These are phyloP conservation scores for Thelonectria discophora DNA, from an alignment of 2,329 filamentous ascomycete species.

Conservation along the genomic window DNA sequence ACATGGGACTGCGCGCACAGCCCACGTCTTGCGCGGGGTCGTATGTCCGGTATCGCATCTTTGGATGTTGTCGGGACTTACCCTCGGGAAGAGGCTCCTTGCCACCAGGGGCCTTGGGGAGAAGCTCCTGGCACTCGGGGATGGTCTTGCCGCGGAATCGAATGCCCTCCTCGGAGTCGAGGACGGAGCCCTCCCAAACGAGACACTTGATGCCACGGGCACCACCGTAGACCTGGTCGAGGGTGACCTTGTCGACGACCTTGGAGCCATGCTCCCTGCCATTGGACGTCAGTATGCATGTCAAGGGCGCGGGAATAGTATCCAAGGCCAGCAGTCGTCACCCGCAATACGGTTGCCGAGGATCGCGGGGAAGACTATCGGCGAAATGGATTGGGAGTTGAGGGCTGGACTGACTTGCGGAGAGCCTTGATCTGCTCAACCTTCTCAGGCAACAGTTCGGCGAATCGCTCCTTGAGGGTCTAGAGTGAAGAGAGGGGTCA, in stretches of 20 bases:
- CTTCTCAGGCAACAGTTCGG: conserved; percentile 93
- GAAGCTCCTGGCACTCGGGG: conserved; percentile 96
- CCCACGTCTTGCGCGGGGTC: conserved; percentile 16
- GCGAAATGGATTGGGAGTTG: conserved; percentile 16
- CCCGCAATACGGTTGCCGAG: conserved; percentile 14
- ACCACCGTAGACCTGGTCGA: conserved; percentile 99
- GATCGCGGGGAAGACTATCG: conserved; percentile 29
- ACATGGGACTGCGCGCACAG: conserved; percentile 4
- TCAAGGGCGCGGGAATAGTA: not conserved
- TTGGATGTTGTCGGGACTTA: conserved; percentile 46
- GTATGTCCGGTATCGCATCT: conserved; percentile 1
- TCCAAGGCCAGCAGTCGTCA: conserved; percentile 16
- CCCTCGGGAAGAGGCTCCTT: conserved; percentile 97
- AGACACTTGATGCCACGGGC: conserved; percentile 98
- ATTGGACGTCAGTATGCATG: conserved; percentile 31
- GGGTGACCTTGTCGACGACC: conserved; percentile 95
- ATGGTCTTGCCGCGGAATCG: conserved; percentile 99
- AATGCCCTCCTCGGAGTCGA: conserved; percentile 98
- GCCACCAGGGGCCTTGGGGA: conserved; percentile 96
- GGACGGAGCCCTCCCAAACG: conserved; percentile 98
- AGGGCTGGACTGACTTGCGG: conserved; percentile 75
- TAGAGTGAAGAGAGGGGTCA: conserved; percentile 49
- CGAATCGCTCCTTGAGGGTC: conserved; percentile 98
- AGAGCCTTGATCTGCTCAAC: conserved; percentile 99
- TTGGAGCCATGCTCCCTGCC: conserved; percentile 90